phyloP scores from a whole-genome alignment of 176 grass and related monocot genomes.

The Cenchrus purpureus region DNA sequence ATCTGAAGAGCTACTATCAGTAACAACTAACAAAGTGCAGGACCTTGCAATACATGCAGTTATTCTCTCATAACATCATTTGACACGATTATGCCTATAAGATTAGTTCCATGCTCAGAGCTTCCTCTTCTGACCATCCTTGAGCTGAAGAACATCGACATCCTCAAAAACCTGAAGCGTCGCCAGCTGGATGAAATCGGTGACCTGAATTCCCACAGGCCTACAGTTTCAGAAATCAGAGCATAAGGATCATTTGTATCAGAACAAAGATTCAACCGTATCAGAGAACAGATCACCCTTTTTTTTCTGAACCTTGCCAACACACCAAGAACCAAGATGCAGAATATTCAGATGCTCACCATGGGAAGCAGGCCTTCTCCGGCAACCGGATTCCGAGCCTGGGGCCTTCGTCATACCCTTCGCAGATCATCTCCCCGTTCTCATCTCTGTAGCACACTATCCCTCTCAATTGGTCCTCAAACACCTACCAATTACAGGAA shows the following conservation, averaged over 20 bases:
- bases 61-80: constrained; percentile 21
- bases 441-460: constrained; percentile 85
- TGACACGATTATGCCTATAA: constrained; percentile 5
- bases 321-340: neutral
- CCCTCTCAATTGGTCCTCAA: constrained; percentile 77
- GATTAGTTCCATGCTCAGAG: constrained; percentile 37
- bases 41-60: constrained; percentile 5
- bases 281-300: neutral
- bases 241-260: neutral
- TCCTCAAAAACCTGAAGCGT: constrained; percentile 57
- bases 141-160: constrained; percentile 44
- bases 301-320: constrained; percentile 13
- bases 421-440: constrained; percentile 79
- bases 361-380: constrained; percentile 60
- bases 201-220: constrained; percentile 44
- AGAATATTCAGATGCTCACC: constrained; percentile 32
- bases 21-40: neutral
- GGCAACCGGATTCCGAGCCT: constrained; percentile 47
- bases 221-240: constrained; percentile 7
- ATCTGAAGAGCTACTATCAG: no score
- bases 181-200: constrained; percentile 60
- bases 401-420: constrained; percentile 88
- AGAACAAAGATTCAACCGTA: neutral
- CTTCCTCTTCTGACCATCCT: constrained; percentile 42
- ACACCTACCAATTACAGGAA: constrained; percentile 48